phyloP scores from a whole-genome alignment of 192 early-diverging fungal species.

The Umbelopsis isabellina region DNA sequence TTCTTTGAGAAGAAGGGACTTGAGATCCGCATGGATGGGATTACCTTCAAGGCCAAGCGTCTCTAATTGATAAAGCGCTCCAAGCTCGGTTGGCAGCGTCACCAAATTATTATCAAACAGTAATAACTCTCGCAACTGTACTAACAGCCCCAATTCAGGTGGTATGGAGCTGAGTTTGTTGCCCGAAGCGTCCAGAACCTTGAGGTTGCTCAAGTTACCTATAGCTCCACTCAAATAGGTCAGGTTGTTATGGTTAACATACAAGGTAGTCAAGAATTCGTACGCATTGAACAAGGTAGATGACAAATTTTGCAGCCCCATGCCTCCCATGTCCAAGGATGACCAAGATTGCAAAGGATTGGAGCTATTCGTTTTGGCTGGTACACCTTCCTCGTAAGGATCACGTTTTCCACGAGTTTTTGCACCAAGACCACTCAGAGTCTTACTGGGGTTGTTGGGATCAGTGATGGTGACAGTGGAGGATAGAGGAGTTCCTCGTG shows the following conservation, averaged over 20 bases:
- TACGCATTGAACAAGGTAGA: conserved; percentile 74
- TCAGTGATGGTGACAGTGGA: conserved; percentile 59
- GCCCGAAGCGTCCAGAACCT: conserved; percentile 84
- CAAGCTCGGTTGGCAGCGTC: conserved; percentile 86
- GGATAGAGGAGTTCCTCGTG: conserved; percentile 58
- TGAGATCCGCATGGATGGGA: conserved; percentile 82
- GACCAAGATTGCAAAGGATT: conserved; percentile 71
- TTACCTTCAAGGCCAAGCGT: conserved; percentile 94
- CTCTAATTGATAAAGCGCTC: conserved; percentile 87
- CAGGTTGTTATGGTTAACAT: conserved; percentile 96
- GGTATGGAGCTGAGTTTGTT: conserved; percentile 85
- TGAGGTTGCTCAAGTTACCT: conserved; percentile 65
- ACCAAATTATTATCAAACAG: conserved; percentile 91
- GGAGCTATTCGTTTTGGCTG: conserved; percentile 23
- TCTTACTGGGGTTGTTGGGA: conserved; percentile 58
- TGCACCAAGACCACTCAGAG: conserved; percentile 45
- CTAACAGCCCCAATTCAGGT: conserved; percentile 86
- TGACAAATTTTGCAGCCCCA: conserved; percentile 85
- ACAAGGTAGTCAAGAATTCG: conserved; percentile 86
- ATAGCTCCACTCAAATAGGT: conserved; percentile 76
- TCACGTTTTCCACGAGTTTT: conserved; percentile 34
- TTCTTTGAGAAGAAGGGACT: conserved; percentile 82
- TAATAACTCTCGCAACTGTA: conserved; percentile 78
- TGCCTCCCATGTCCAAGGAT: conserved; percentile 91
- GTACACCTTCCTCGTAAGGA: conserved; percentile 35